phyloP scores from a whole-genome alignment of 176 grass and related monocot genomes.

The Triticum monococcum region DNA sequence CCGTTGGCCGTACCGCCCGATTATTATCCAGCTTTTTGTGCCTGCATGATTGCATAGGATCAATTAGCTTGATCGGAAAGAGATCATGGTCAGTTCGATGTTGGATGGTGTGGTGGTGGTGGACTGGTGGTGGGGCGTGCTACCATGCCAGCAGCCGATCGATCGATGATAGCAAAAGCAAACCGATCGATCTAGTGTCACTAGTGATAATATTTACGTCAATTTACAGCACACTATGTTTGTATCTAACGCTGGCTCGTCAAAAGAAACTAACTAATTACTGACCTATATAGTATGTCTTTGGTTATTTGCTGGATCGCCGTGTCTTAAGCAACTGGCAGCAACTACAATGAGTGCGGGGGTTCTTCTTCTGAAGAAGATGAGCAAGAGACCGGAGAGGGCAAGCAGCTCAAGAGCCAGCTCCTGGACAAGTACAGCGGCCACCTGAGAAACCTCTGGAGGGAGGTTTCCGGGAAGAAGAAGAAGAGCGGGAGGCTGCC shows the following conservation, averaged over 20 bases:
- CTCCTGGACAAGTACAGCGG: constrained; percentile 80
- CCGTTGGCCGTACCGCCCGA: neutral
- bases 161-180: too few relatives aligned
- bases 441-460: constrained; percentile 67
- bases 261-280: too few relatives aligned
- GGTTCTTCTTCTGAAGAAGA: constrained; percentile 40
- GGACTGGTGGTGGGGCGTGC: too few relatives aligned
- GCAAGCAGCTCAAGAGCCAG: constrained; percentile 58
- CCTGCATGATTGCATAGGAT: neutral
- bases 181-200: too few relatives aligned
- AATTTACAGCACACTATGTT: neutral
- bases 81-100: too few relatives aligned
- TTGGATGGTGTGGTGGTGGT: too few relatives aligned
- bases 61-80: neutral
- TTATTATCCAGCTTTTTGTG: neutral
- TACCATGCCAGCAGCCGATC: too few relatives aligned
- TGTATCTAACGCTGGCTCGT: too few relatives aligned
- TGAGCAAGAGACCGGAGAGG: constrained; percentile 40
- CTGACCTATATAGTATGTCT: neutral
- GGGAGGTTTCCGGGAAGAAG: constrained; percentile 75
- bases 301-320: neutral
- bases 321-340: constrained; percentile 22
- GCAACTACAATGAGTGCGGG: constrained; percentile 28
- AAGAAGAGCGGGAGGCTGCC: constrained; percentile 92
- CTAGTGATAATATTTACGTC: neutral